Evolutionary conservation across 2,329 filamentous ascomycete species (phyloP).

Genomic region (Xylariaceae sp.): DNA sequence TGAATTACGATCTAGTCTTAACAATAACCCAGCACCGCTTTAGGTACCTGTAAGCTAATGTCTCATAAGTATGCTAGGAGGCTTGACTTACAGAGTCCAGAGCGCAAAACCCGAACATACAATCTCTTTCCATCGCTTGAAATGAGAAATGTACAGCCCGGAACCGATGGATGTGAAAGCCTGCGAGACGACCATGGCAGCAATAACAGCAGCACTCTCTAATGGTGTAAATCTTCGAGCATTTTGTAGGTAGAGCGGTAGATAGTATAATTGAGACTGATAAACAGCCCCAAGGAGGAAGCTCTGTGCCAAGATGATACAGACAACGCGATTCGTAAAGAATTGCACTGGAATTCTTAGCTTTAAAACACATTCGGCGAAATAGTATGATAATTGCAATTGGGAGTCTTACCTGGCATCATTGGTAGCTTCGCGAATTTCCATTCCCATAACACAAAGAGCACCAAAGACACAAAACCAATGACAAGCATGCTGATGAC

Average conservation of each 20-base stretch:
- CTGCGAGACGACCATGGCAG: slow-evolving; percentile 48
- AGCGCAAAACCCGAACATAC: slow-evolving; percentile 43
- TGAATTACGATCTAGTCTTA: slow-evolving; percentile 44
- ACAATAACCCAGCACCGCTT: slow-evolving; percentile 47
- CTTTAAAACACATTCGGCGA: background rate
- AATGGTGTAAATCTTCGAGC: slow-evolving; percentile 34
- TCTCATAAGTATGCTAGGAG: background rate
- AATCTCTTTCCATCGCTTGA: slow-evolving; percentile 55
- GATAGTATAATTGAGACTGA: slow-evolving; percentile 56
- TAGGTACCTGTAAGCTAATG: background rate
- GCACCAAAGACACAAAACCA: slow-evolving; percentile 41
- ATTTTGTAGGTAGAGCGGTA: slow-evolving; percentile 61
- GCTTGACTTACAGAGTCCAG: slow-evolving; percentile 32
- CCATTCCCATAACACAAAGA: slow-evolving; percentile 53
- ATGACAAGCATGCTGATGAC: slow-evolving; percentile 56
- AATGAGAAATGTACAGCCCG: slow-evolving; percentile 55
- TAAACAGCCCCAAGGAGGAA: slow-evolving; percentile 59
- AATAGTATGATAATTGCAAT: no score
- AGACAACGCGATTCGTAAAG: slow-evolving; percentile 51
- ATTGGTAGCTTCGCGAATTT: slow-evolving; percentile 53
- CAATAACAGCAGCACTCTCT: slow-evolving; percentile 48
- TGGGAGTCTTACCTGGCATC: slow-evolving; percentile 43
- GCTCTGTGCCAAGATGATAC: slow-evolving; percentile 53
- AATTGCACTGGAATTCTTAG: slow-evolving; percentile 38
- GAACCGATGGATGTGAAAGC: slow-evolving; percentile 42